These are phyloP conservation scores for Alternaria sp. DNA, from an alignment of 2,329 filamentous ascomycete species.

Conservation along the genomic window DNA sequence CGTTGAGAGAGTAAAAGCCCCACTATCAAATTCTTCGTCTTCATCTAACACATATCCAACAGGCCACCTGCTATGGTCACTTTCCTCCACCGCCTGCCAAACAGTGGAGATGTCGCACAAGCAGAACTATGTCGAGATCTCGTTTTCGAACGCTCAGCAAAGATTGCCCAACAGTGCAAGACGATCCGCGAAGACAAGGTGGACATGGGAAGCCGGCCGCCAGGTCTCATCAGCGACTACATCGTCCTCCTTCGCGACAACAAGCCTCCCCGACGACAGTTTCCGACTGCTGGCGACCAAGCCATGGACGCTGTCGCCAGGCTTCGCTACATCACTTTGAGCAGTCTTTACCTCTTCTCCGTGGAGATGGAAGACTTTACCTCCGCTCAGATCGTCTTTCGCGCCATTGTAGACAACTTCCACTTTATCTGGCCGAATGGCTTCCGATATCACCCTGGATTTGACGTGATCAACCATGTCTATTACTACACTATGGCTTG, in stretches of 20 bases:
- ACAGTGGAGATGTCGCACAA: background rate
- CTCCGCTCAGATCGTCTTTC: background rate
- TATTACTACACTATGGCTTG: background rate
- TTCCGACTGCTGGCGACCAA: background rate
- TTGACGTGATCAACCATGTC: background rate
- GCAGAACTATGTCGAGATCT: background rate
- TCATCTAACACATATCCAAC: background rate
- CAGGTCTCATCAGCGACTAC: background rate
- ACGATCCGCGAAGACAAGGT: background rate
- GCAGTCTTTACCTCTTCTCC: background rate
- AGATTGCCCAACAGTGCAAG: background rate
- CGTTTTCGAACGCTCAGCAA: background rate
- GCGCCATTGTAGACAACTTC: background rate
- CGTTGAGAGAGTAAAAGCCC: background rate
- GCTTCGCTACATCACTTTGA: background rate
- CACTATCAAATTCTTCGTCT: background rate
- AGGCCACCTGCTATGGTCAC: background rate
- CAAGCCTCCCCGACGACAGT: background rate
- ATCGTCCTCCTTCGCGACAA: background rate
- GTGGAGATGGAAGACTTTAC: background rate
- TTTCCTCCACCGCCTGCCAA: background rate
- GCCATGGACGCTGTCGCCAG: background rate
- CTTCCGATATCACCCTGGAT: background rate
- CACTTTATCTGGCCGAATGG: background rate
- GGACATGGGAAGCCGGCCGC: background rate